Evolutionary conservation across 345 rosid genomes (phyloP), one percentile per base, ranked within the genome.

Genomic region (Gossypium thurberi): DNA sequence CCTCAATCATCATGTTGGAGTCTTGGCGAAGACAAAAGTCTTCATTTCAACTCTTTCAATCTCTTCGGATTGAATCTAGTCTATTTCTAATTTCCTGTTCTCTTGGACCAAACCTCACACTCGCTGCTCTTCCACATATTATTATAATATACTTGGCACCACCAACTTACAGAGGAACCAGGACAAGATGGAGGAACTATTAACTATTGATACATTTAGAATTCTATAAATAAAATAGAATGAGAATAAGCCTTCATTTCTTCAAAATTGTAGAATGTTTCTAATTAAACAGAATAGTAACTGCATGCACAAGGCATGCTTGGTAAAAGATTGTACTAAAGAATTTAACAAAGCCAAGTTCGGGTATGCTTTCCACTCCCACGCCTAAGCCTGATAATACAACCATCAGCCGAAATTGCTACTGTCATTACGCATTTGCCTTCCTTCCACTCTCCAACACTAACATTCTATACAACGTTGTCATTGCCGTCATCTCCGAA

Each of bases 331-430:
- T 33, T 33, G 40, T 33, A 33, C 40, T 33, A 33, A 33, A 33
- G 37, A 33, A 33, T 47, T 50, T 68, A 47, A 74, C 28, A 56
- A 56, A 56, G 40, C 20, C 57, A 70, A 73, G 73, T 75, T 75
- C 69, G 20, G 58, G 44, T 61, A 70, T 71, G 28, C 69, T 72
- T 71, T 50, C 53, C 53, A 64, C 68, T 63, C 40, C 71, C 79
- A 75, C 50, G 48, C 26, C 47, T 63, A 46, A 40, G 10, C 52
- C 69, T 20, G n/a, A 20, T 68, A 59, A 33, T 77, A 74, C 76
- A 69, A 69, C 70, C 62, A 76, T 52, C 48, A 79, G 64, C 67
- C 74, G 65, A 85, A 83, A 60, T 66, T 75, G 80, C 80, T 81
- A 25, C 25, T 55, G 20, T 5, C 21, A 53, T 53, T 33, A 33